A percentile compares a stretch with the other conserved stretches of the same genome.
Evolutionary conservation across 768 basidiomycete genomes (phyloP).

Genomic region (Russula vinacea): DNA sequence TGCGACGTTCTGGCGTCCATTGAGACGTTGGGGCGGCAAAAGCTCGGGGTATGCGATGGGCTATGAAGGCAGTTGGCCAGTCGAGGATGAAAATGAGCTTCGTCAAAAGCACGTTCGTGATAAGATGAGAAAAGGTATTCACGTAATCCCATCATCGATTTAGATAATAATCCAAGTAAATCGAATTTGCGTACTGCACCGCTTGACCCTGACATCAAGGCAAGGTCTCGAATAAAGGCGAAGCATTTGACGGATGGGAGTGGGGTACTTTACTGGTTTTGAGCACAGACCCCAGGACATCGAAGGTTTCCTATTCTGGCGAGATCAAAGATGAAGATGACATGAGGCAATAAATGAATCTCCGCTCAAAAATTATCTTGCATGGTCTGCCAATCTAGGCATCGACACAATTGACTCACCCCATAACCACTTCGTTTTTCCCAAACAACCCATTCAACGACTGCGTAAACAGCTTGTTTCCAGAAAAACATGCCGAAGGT

Average conservation of each 20-base stretch:
- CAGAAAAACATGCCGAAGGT: conserved; percentile 29
- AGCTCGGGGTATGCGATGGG: conserved; percentile 37
- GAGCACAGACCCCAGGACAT: too few species aligned
- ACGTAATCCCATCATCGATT: background rate
- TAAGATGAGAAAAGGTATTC: background rate
- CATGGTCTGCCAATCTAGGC: too few species aligned
- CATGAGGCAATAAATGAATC: conserved; percentile 3
- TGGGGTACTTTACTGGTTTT: too few species aligned
- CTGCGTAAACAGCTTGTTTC: background rate
- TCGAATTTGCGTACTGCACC: background rate
- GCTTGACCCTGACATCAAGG: background rate
- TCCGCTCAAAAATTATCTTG: conserved; percentile 14
- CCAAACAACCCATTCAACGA: background rate
- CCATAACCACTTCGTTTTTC: background rate
- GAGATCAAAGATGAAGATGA: too few species aligned
- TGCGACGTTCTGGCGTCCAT: conserved; percentile 35
- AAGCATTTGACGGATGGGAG: too few species aligned
- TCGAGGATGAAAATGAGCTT: conserved; percentile 22
- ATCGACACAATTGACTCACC: too few species aligned
- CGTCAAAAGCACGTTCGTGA: conserved; percentile 7
- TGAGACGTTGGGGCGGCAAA: conserved; percentile 34
- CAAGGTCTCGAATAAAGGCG: too few species aligned
- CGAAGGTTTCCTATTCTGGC: too few species aligned
- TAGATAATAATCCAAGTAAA: background rate
- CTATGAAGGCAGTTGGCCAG: conserved; percentile 35